Evolutionary conservation across 106 monocot genomes (phyloP).

Genomic region (Platanthera zijinensis): DNA sequence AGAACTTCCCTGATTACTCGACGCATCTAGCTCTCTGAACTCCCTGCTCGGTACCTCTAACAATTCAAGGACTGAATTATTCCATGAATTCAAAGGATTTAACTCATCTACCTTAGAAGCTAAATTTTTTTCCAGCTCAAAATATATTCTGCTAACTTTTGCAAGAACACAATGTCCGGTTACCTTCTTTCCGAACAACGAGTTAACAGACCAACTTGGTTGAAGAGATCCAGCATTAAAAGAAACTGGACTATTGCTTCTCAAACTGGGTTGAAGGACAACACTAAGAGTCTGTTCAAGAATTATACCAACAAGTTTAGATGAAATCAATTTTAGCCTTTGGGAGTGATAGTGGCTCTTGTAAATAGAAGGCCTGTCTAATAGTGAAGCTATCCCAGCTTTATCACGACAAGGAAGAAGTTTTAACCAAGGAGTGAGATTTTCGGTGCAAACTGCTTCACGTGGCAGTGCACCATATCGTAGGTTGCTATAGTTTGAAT

Average conservation of each 20-base stretch:
- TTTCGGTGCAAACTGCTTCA: conserved; percentile 97
- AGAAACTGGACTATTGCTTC: conserved; percentile 6
- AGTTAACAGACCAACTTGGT: conserved; percentile 79
- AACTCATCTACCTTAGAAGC: conserved; percentile 36
- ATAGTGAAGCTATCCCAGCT: conserved; percentile 73
- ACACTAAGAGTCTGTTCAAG: conserved; percentile 70
- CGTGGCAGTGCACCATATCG: conserved; percentile 93
- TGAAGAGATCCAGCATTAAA: conserved; percentile 30
- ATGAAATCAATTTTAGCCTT: conserved; percentile 50
- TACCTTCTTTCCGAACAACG: conserved; percentile 64
- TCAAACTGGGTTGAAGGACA: conserved; percentile 54
- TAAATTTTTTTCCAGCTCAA: conserved; percentile 68
- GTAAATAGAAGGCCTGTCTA: conserved; percentile 91
- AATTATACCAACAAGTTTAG: conserved; percentile 42
- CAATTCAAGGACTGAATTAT: conserved; percentile 43
- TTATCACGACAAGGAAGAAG: conserved; percentile 95
- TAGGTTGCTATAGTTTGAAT: conserved; percentile 39
- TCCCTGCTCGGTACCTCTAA: conserved; percentile 36
- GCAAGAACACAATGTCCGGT: conserved; percentile 58
- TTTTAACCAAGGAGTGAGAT: conserved; percentile 98
- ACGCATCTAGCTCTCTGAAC: conserved; percentile 27
- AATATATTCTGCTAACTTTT: conserved; percentile 57
- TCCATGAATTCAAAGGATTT: conserved; percentile 28
- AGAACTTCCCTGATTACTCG: conserved; percentile 23
- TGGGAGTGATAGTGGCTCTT: conserved; percentile 88